A percentile compares a stretch with the other conserved stretches of the same genome.
phyloP scores from a whole-genome alignment of 163 green algal genomes.

The Scenedesmus sp. region DNA sequence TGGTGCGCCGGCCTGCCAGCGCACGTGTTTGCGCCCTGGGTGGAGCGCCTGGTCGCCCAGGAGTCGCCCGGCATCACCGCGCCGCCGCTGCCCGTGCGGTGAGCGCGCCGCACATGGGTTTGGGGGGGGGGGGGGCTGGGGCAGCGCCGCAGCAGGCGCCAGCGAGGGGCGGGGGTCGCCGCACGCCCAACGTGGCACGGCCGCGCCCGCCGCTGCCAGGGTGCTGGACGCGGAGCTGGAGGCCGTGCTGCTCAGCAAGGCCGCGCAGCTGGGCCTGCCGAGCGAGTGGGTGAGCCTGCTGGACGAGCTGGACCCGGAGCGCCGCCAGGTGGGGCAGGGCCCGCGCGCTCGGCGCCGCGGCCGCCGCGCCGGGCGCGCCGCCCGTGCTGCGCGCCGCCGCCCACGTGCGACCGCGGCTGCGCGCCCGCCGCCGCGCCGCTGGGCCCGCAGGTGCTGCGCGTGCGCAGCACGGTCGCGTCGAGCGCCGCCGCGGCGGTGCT shows the following conservation, averaged over 20 bases:
- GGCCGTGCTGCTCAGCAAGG: constrained; percentile 79
- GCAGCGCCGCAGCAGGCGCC: not conserved
- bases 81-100: constrained; percentile 56
- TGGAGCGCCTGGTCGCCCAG: constrained; percentile 57
- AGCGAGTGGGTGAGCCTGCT: constrained; percentile 74
- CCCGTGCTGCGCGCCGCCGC: no score
- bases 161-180: no score
- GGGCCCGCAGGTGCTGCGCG: constrained; percentile 80
- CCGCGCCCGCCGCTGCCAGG: no score
- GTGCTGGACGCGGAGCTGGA: constrained; percentile 81
- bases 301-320: constrained; percentile 74
- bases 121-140: no score
- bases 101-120: no score
- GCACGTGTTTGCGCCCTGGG: constrained; percentile 69
- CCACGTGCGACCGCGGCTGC: no score
- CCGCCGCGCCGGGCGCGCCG: no score
- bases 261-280: constrained; percentile 78
- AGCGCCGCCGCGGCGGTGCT: constrained; percentile 56
- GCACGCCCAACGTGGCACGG: not conserved
- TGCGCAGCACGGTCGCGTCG: constrained; percentile 71
- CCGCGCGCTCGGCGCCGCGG: no score
- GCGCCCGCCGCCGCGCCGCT: no score
- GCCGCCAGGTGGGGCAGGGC: constrained; percentile 81
- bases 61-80: constrained; percentile 33
- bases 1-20: constrained; percentile 79